Conservation (phyloP, 495 filamentous ascomycete genomes). For the Cryomyces antarcticus region DNA sequence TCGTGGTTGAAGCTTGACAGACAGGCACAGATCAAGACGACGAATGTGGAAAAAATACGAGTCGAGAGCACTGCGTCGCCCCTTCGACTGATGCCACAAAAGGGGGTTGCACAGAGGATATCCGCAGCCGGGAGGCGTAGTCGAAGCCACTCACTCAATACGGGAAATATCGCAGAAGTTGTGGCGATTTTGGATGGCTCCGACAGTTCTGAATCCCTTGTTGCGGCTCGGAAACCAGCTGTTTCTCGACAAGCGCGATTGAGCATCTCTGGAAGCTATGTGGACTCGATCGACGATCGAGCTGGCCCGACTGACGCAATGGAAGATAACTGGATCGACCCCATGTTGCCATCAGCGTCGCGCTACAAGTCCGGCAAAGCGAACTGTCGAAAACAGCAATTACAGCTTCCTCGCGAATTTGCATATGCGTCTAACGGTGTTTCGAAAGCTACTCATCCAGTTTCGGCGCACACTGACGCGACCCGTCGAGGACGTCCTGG, state of each 20-base stretch:
- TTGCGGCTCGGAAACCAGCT: too few relatives aligned
- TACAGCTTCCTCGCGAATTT: conserved; percentile 1
- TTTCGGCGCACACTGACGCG: too few relatives aligned
- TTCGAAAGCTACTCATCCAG: background rate
- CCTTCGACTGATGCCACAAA: conserved; percentile 16
- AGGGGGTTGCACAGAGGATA: conserved; percentile 27
- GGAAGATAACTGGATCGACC: conserved; percentile 39
- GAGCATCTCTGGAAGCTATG: too few relatives aligned
- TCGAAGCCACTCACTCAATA: background rate
- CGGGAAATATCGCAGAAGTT: background rate
- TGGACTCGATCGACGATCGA: background rate
- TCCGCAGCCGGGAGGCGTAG: background rate
- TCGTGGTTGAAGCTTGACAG: conserved; percentile 70
- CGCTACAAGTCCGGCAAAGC: conserved; percentile 3
- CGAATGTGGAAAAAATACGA: conserved; percentile 18
- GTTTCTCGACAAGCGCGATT: too few relatives aligned
- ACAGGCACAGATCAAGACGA: conserved; percentile 19
- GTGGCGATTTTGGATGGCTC: background rate
- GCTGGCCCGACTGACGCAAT: conserved; percentile 7
- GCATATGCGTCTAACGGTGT: background rate
- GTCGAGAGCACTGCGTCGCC: conserved; percentile 3
- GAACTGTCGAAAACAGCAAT: conserved; percentile 5
- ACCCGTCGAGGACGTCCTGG: background rate
- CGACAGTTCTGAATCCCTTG: background rate
- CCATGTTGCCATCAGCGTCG: conserved; percentile 27